Evolutionary conservation across 2,329 filamentous ascomycete genomes (phyloP).

Genomic region (Ramularia collo-cygni): DNA sequence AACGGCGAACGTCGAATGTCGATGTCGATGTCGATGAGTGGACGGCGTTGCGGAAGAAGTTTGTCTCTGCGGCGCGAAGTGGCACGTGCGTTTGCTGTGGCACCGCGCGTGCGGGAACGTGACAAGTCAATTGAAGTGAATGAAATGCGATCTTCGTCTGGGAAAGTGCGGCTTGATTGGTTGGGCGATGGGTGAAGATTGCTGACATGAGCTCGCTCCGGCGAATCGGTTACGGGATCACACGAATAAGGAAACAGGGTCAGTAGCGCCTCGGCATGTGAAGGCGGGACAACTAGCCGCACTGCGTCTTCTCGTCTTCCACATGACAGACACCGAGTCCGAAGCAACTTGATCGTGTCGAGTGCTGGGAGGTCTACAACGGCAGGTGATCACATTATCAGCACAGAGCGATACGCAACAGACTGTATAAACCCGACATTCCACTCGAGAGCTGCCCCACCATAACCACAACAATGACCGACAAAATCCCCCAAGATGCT

Average conservation of each 20-base stretch:
- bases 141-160: not conserved
- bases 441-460: too few relatives aligned
- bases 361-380: too few relatives aligned
- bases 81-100: not conserved
- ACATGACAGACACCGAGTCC: too few relatives aligned
- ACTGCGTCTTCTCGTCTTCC: too few relatives aligned
- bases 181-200: not conserved
- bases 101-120: not conserved
- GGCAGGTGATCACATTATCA: too few relatives aligned
- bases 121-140: too few relatives aligned
- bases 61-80: not conserved
- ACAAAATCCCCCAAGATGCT: conserved; percentile 21
- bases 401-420: too few relatives aligned
- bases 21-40: conserved; percentile 1
- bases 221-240: not conserved
- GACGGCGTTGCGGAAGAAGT: not conserved
- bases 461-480: conserved; percentile 21
- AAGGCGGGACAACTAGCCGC: too few relatives aligned
- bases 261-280: not conserved
- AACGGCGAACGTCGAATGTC: conserved; percentile 3
- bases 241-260: too few relatives aligned
- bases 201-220: not conserved
- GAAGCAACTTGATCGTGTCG: too few relatives aligned
- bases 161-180: not conserved
- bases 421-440: too few relatives aligned